Evolutionary conservation across 2,329 filamentous ascomycete species (phyloP).

Genomic region (Phialocephala sp.): DNA sequence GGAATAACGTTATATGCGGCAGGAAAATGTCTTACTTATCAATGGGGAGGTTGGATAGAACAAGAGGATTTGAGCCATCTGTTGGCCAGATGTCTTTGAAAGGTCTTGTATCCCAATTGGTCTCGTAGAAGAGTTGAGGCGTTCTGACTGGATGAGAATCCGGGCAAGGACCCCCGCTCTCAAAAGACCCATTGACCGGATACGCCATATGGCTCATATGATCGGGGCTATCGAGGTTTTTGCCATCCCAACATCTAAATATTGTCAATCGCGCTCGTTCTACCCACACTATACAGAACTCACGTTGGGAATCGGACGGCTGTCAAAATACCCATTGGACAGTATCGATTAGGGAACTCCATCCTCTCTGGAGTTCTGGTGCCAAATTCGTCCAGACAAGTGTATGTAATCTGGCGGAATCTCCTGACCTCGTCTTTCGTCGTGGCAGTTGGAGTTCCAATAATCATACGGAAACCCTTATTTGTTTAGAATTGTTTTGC

Average conservation of each 20-base stretch:
- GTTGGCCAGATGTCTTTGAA: constrained; percentile 13
- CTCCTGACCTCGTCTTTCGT: constrained; percentile 45
- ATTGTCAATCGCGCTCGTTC: neutral
- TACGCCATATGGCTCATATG: constrained; percentile 23
- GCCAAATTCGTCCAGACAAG: constrained; percentile 47
- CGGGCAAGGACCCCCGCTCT: neutral
- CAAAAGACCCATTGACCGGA: constrained; percentile 5
- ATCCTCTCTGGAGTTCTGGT: constrained; percentile 48
- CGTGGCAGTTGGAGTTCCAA: constrained; percentile 47
- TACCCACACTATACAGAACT: neutral
- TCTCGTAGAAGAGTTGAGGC: constrained; percentile 10
- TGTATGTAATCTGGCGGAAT: constrained; percentile 52
- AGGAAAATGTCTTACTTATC: neutral
- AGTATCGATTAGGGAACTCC: constrained; percentile 44
- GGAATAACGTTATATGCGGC: neutral
- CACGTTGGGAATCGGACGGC: constrained; percentile 41
- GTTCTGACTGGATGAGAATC: constrained; percentile 1
- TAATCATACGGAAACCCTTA: constrained; percentile 52
- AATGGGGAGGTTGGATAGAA: no score
- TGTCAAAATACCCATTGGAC: constrained; percentile 42
- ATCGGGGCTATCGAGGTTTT: constrained; percentile 33
- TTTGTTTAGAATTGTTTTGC: neutral
- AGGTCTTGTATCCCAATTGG: constrained; percentile 4
- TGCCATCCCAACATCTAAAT: constrained; percentile 36
- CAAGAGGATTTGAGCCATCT: constrained; percentile 13